Evolutionary conservation across 306 rosid species (phyloP), one percentile per base, ranked within the genome.

Genomic region (Styphnolobium japonicum): DNA sequence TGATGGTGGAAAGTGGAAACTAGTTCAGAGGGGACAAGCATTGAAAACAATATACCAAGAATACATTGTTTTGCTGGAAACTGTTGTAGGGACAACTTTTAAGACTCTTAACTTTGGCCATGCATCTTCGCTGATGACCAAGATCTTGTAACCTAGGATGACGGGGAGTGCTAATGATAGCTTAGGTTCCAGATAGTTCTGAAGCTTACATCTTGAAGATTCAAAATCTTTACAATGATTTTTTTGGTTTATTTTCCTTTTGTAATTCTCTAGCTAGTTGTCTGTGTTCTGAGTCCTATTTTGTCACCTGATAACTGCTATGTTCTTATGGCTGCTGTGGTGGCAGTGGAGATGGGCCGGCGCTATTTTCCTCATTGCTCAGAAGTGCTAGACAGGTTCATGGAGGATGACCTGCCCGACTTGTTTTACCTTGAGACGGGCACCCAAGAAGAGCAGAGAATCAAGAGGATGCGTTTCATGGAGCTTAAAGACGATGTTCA

Each of bases 291-390:
- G 25, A 76, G 7, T n/a, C n/a, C 11, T 40, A 55, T 19, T 76
- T 15, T 68, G 52, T 55, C 21, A 31, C 49, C 15, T 2, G 10
- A 39, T 77, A 18, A 49, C 12, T 70, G 39, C 1, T 23, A 29
- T 68, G 64, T 74, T 79, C 5, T 79, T 58, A 25, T 63, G 33
- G 23, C 33, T 36, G 1, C 10, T 25, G 33, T 51, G 34, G 55
- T 34, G 62, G 25, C 96, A 96, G 99, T 96, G 78, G 91, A 90
- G 62, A 87, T 67, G 80, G 99, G 99, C n/a, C 87, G 93, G 19
- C 96, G 92, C 0, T 96, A 69, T 82, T 96, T 96, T 78, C 97
- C 98, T 9, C 90, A 88, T 71, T 96, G 99, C 94, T 96, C 99
- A 3, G 97, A 92, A 71, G 97, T 93, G 77, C 89, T 93, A 1